Evolutionary conservation across 257 asterid genomes (phyloP).

Genomic region (Agastache rugosa): DNA sequence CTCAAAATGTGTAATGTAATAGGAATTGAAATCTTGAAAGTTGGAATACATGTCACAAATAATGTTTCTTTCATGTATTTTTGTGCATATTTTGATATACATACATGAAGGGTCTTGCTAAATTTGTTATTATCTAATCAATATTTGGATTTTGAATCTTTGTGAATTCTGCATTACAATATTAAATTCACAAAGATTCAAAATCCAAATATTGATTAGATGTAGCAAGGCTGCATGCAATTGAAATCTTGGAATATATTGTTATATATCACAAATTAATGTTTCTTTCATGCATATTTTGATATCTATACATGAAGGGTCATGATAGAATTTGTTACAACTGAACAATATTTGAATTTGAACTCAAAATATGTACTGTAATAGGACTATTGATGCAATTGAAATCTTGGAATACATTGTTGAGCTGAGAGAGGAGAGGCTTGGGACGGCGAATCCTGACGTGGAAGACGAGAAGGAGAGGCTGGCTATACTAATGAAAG

Average conservation of each 20-base stretch:
- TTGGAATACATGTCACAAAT: neutral
- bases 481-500: slow-evolving; percentile 65
- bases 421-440: slow-evolving; percentile 86
- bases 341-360: neutral
- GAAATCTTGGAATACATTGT: slow-evolving; percentile 83
- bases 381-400: slow-evolving; percentile 81
- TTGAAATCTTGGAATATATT: too few relatives aligned
- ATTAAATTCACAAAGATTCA: too few relatives aligned
- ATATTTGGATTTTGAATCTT: neutral
- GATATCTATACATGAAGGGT: neutral
- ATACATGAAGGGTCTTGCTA: neutral
- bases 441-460: slow-evolving; percentile 85
- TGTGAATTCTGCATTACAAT: too few relatives aligned
- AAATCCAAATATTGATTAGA: too few relatives aligned
- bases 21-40: too few relatives aligned
- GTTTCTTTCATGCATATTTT: neutral
- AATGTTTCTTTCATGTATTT: neutral
- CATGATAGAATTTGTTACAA: neutral
- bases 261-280: neutral
- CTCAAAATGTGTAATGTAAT: neutral
- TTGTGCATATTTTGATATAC: neutral
- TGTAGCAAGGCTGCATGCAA: too few relatives aligned
- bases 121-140: neutral
- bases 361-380: slow-evolving; percentile 4
- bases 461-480: slow-evolving; percentile 85